A percentile compares a stretch with the other conserved stretches of the same genome.
phyloP scores from a whole-genome alignment of 139 green algal species.

The Volvox africanus region DNA sequence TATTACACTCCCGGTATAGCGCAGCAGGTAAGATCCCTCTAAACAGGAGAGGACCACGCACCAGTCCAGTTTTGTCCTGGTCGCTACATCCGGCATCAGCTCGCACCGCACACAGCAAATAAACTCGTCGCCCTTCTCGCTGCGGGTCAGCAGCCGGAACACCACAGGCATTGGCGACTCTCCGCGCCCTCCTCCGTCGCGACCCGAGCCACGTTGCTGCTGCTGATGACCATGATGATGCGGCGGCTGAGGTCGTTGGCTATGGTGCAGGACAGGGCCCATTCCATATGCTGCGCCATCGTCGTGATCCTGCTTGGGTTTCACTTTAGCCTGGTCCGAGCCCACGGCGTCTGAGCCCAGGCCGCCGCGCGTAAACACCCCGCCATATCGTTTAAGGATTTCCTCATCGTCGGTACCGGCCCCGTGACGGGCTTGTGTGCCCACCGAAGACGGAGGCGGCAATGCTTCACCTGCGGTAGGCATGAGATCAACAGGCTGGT shows the following conservation, averaged over 20 bases:
- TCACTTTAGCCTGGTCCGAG: too few relatives aligned
- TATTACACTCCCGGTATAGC: background rate
- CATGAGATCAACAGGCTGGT: too few relatives aligned
- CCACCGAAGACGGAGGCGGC: too few relatives aligned
- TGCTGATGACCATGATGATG: background rate
- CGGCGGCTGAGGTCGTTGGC: too few relatives aligned
- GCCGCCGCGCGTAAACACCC: background rate
- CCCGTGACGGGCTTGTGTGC: too few relatives aligned
- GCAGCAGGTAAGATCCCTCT: too few relatives aligned
- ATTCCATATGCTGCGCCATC: background rate
- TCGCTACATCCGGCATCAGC: background rate
- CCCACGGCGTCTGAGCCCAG: background rate
- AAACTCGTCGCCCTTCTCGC: conserved; percentile 7
- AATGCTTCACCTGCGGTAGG: too few relatives aligned
- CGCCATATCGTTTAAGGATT: background rate
- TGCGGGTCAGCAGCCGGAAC: background rate
- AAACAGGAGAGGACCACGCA: background rate
- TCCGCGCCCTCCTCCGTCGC: background rate
- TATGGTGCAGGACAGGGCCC: background rate
- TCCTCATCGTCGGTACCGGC: too few relatives aligned
- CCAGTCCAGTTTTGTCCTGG: conserved; percentile 3
- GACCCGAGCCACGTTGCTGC: background rate
- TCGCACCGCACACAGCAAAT: background rate
- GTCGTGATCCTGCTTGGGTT: too few relatives aligned
- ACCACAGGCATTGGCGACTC: background rate